These are phyloP conservation scores for Bipolaris bicolor DNA, from an alignment of 2,329 filamentous ascomycete genomes.

Conservation along the genomic window DNA sequence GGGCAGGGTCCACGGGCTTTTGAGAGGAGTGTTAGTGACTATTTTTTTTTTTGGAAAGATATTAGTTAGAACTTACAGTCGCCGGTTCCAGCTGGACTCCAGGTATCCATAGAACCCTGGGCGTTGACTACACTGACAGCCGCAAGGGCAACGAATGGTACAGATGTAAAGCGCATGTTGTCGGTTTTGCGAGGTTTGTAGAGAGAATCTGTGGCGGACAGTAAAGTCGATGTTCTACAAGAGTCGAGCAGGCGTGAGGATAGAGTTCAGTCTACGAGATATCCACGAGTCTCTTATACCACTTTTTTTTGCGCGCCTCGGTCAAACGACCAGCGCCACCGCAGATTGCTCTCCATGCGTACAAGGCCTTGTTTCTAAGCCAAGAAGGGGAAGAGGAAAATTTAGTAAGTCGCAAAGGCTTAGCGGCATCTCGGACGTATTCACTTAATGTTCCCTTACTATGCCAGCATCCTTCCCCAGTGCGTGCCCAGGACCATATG, in stretches of 20 bases:
- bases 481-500: too few relatives aligned
- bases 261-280: neutral
- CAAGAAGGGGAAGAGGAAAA: neutral
- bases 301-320: neutral
- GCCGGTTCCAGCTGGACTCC: conserved; percentile 1
- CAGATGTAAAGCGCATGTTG: neutral
- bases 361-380: neutral
- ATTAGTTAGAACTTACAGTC: neutral
- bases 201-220: too few relatives aligned
- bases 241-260: neutral
- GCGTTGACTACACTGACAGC: conserved; percentile 1
- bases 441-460: neutral
- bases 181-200: too few relatives aligned
- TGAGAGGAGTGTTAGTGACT: neutral
- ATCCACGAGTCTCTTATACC: conserved; percentile 4
- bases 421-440: neutral
- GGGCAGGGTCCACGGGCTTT: conserved; percentile 33
- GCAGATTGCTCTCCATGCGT: neutral
- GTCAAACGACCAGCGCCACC: conserved; percentile 1
- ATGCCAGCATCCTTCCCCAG: too few relatives aligned
- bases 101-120: conserved; percentile 3
- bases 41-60: too few relatives aligned
- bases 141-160: neutral
- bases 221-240: too few relatives aligned
- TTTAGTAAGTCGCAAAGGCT: neutral